phyloP scores from a whole-genome alignment of 2,329 filamentous ascomycete species.

The Botrytis sinoallii region DNA sequence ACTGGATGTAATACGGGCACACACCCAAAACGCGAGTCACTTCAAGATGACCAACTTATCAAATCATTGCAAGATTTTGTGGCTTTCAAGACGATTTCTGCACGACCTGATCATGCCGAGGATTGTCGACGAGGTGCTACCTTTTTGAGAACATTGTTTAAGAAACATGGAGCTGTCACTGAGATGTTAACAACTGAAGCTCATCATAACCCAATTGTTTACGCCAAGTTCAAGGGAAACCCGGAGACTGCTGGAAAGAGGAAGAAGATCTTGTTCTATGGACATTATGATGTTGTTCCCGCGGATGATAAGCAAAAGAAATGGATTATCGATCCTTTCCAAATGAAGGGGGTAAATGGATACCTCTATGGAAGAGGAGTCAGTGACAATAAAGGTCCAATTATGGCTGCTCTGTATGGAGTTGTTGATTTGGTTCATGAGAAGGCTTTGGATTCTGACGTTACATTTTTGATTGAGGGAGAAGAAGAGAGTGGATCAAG shows the following conservation, averaged over 20 bases:
- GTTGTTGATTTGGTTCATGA: conserved; percentile 84
- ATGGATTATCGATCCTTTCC: conserved; percentile 86
- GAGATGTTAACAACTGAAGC: conserved; percentile 84
- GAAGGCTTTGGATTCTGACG: conserved; percentile 80
- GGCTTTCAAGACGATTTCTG: conserved; percentile 87
- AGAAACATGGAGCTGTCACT: conserved; percentile 83
- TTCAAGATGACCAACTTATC: conserved; percentile 55
- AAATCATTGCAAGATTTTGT: conserved; percentile 82
- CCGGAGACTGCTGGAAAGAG: conserved; percentile 60
- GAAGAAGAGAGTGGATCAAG: conserved; percentile 94
- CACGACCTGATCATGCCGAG: conserved; percentile 77
- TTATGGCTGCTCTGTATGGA: conserved; percentile 89
- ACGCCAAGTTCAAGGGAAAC: conserved; percentile 81
- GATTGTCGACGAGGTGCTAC: conserved; percentile 92
- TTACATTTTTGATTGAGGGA: conserved; percentile 92
- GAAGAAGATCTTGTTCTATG: conserved; percentile 93
- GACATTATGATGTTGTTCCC: conserved; percentile 95
- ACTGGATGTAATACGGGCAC: conserved; percentile 39
- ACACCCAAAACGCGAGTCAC: conserved; percentile 25
- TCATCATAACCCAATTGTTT: conserved; percentile 83
- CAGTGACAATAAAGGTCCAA: conserved; percentile 95
- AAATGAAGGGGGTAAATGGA: conserved; percentile 83
- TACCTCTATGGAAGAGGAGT: conserved; percentile 95
- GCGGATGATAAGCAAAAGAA: conserved; percentile 79
- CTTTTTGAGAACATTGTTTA: conserved; percentile 85